Base-by-base conservation (phyloP, 495 filamentous ascomycete species). In the Aspergillus sclerotiicarbonarius region DNA sequence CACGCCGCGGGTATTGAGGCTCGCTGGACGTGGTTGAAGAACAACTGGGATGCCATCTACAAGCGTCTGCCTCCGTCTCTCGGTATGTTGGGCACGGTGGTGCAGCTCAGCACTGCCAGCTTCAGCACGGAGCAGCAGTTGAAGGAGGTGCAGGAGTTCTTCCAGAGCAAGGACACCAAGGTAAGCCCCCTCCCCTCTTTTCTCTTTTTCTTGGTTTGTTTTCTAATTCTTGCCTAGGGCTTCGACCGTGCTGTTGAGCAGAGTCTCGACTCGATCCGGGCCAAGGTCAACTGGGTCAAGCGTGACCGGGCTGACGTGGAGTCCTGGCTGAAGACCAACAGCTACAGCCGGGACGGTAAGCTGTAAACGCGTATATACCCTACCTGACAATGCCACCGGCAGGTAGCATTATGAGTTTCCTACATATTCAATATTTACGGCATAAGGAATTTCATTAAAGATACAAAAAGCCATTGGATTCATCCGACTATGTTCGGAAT, bases 81-180 rank as follows among this genome's bases (percentile, higher is more conserved):
- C 29, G 84, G 84, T 46, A 95, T 98, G 87, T 81, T 98, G 57
- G 89, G 92, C 31, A 84, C 83, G 9, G 83, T 98, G 60, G 90
- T 98, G 6, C 84, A 85, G 56, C 88, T 96, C 58, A 90, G 85
- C 66, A 94, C 91, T 20, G 84, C 86, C 4, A 85, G 87, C 66
- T 96, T 97, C 78, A 88, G 87, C 54, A 85, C 80, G 45, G 76
- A 84, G 64, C 86, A 87, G 63, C 90, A 95, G 73, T 72, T 90
- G 56, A 81, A 84, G 63, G 82, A 85, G 54, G 86, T 97, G 31
- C 76, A 90, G 71, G 77, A 73, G 21, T 98, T 97, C 83, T 98
- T 97, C 66, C 76, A 76, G 43, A 73, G 82, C 47, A 90, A 86
- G 75, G 90, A 85, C 65, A 94, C 89, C 35, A 96, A 90, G 77